Conservation (phyloP, 768 basidiomycete species). For the Tylopilus plumbeoviolaceoides region DNA sequence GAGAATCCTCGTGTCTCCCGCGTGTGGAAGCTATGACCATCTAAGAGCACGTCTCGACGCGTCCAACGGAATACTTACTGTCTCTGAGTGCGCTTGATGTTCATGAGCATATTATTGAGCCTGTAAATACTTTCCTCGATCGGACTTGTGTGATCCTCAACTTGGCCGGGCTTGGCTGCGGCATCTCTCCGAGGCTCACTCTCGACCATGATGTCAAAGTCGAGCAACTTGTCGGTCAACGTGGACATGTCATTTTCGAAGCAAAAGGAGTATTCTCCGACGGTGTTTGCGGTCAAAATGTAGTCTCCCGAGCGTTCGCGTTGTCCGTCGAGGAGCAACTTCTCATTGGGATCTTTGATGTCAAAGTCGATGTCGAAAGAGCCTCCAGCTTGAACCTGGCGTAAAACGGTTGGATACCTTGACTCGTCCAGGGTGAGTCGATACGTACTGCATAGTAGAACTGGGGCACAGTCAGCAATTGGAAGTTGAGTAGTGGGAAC, state of each 20-base stretch:
- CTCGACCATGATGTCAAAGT: slow-evolving; percentile 98
- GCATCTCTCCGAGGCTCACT: slow-evolving; percentile 89
- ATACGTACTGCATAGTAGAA: slow-evolving; percentile 92
- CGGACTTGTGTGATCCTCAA: slow-evolving; percentile 88
- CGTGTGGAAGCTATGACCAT: slow-evolving; percentile 75
- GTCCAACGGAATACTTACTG: slow-evolving; percentile 52
- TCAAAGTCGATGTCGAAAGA: slow-evolving; percentile 95
- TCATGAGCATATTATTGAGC: slow-evolving; percentile 80
- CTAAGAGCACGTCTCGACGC: slow-evolving; percentile 1
- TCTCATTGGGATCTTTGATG: slow-evolving; percentile 87
- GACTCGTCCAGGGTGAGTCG: neutral
- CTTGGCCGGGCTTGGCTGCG: slow-evolving; percentile 82
- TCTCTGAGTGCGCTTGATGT: slow-evolving; percentile 90
- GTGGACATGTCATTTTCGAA: slow-evolving; percentile 98
- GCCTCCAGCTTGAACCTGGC: slow-evolving; percentile 91
- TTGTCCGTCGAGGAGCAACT: slow-evolving; percentile 79
- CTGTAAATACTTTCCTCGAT: slow-evolving; percentile 96
- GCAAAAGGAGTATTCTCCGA: slow-evolving; percentile 93
- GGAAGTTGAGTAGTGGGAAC: neutral
- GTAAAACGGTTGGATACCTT: neutral
- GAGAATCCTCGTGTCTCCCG: slow-evolving; percentile 93
- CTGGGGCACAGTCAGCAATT: slow-evolving; percentile 35
- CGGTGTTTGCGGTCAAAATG: slow-evolving; percentile 89
- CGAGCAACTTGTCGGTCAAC: slow-evolving; percentile 89
- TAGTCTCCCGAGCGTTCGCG: slow-evolving; percentile 96